These are phyloP conservation scores for Vitis hybrid DNA, from an alignment of 177 flowering plant genomes.

Conservation along the genomic window DNA sequence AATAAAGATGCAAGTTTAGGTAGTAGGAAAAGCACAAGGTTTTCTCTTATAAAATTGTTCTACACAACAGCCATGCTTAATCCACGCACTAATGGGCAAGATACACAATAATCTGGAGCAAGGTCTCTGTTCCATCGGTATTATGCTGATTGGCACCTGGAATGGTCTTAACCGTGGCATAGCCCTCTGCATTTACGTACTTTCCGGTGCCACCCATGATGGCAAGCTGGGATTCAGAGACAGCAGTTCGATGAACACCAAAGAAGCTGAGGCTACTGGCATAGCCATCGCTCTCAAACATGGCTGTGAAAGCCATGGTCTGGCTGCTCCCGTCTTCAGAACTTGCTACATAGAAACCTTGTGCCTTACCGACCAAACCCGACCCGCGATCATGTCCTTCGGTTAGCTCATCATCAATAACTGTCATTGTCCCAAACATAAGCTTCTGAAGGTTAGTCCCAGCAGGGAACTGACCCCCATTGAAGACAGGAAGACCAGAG, in stretches of 20 bases:
- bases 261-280: constrained; percentile 69
- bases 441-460: constrained; percentile 60
- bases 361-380: constrained; percentile 73
- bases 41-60: too few relatives aligned
- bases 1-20: too few relatives aligned
- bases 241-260: constrained; percentile 69
- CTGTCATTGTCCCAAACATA: constrained; percentile 81
- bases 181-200: constrained; percentile 66
- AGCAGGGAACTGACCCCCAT: constrained; percentile 51
- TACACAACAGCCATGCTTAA: background rate
- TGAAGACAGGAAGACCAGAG: constrained; percentile 34
- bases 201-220: constrained; percentile 93
- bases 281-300: constrained; percentile 57
- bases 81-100: constrained; percentile 35
- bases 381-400: constrained; percentile 76
- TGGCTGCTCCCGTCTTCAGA: constrained; percentile 76
- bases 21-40: too few relatives aligned
- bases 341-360: constrained; percentile 75
- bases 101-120: constrained; percentile 52
- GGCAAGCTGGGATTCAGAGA: constrained; percentile 70
- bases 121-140: constrained; percentile 64
- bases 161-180: constrained; percentile 58
- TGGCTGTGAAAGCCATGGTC: constrained; percentile 72
- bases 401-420: constrained; percentile 72
- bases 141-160: constrained; percentile 35